phyloP scores from a whole-genome alignment of 371 early-diverging fungal species.

The Nematocida sp. region DNA sequence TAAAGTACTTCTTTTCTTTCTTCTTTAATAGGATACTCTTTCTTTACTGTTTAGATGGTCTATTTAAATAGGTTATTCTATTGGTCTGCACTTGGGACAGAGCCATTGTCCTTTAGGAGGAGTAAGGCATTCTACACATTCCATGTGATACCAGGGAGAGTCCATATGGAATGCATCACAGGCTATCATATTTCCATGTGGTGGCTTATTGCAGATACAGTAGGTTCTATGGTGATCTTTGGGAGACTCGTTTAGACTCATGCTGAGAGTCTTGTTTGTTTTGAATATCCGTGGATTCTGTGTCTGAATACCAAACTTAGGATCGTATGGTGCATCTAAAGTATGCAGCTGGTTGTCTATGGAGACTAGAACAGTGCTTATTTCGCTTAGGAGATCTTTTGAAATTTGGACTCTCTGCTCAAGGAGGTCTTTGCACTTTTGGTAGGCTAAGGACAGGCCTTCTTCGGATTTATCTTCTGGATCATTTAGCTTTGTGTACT shows the following conservation, averaged over 20 bases:
- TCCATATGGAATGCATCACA: constrained; percentile 67
- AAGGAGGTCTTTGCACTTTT: constrained; percentile 20
- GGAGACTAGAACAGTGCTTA: constrained; percentile 10
- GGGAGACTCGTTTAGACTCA: neutral
- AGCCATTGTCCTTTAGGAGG: constrained; percentile 83
- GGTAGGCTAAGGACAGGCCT: neutral
- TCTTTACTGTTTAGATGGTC: no score
- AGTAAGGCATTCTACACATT: constrained; percentile 75
- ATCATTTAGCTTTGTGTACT: constrained; percentile 35
- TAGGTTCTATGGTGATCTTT: constrained; percentile 14
- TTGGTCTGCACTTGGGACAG: constrained; percentile 69
- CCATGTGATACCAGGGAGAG: constrained; percentile 85
- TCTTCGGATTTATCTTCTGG: constrained; percentile 18
- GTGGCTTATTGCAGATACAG: constrained; percentile 61
- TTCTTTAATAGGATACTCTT: no score
- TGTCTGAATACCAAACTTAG: constrained; percentile 51
- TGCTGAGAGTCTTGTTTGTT: constrained; percentile 31
- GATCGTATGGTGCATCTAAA: constrained; percentile 42
- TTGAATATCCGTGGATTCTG: constrained; percentile 50
- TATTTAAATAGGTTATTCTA: constrained; percentile 1
- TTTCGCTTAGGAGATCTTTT: neutral
- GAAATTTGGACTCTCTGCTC: constrained; percentile 24
- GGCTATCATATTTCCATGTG: constrained; percentile 63
- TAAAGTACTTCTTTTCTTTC: no score
- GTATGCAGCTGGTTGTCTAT: constrained; percentile 43